Conservation (phyloP, 805 yeast genomes). For the Hanseniaspora meyeri region DNA sequence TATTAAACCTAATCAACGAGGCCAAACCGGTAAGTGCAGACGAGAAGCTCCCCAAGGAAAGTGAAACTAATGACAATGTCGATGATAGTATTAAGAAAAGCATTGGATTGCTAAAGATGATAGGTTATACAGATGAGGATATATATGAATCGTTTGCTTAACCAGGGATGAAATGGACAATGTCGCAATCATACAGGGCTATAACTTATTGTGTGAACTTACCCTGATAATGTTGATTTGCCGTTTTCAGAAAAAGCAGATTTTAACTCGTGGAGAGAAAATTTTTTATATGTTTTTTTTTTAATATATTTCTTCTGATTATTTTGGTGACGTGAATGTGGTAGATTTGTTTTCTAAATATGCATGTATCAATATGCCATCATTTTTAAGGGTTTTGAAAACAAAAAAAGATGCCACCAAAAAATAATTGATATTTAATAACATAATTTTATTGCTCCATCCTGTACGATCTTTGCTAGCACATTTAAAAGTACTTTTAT, state of each 20-base stretch:
- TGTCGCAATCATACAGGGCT: too few relatives aligned
- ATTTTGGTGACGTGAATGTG: background rate
- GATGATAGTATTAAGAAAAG: background rate
- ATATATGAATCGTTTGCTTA: background rate
- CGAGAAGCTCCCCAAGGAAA: background rate
- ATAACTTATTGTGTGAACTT: background rate
- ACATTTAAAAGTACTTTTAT: too few relatives aligned
- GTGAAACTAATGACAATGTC: background rate
- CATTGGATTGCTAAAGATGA: background rate
- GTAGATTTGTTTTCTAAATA: background rate
- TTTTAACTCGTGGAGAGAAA: background rate
- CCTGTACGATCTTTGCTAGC: too few relatives aligned
- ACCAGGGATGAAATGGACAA: too few relatives aligned
- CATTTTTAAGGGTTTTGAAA: background rate
- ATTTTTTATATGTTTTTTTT: background rate
- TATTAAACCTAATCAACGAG: background rate
- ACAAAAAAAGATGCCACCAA: background rate
- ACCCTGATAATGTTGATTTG: background rate
- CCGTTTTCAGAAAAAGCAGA: background rate
- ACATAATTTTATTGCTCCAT: too few relatives aligned
- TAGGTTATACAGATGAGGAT: background rate
- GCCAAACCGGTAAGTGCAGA: background rate
- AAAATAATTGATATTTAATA: too few relatives aligned
- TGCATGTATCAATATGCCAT: too few relatives aligned
- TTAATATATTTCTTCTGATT: background rate